Base-by-base conservation (phyloP, 2,329 filamentous ascomycete genomes). In the Talaromyces sp. region DNA sequence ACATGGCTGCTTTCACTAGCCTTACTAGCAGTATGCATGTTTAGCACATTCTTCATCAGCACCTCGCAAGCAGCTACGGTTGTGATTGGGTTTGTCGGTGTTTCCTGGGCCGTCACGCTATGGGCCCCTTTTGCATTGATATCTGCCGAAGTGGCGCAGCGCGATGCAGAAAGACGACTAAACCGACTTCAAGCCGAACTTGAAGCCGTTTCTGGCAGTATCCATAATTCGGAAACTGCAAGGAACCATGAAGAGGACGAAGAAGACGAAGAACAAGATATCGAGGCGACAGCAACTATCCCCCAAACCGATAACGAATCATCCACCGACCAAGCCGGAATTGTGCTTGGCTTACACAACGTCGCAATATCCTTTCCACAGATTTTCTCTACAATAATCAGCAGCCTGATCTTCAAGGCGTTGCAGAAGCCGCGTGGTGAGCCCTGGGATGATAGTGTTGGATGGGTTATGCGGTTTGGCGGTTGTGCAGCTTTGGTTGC, bases 51-150 rank as follows among this genome's bases (percentile, higher is more conserved):
- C 64, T 84, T 96, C 66, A 91, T 96, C 45, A 85, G 83, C 47
- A 87, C 86, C 2, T 88, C 92, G 8, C 81, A 86, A 64, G 86
- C 84, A 10, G 94, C 91, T 1, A 96, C 91, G 0, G 83, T 87
- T 1, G 84, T 97, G 39, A 89, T 97, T 64, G 91, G 89, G 1
- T 80, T 95, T 27, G 88, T 96, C 57, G 94, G 94, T 39, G 88
- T 98, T 66, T 93, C 92, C 1, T 98, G 94, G 94, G 93, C 93
- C 24, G 82, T 97, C 72, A 93, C 93, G 1, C 86, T 96, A 31
- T 98, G 94, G 94, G 94, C 93, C 0, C 94, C 94, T 0, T 98
- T 94, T 81, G 93, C 94, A 45, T 90, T 98, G 71, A 97, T 98
- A 74, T 93, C 92, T 54, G 92, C 92, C 5, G 94, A 98, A 76